phyloP scores from a whole-genome alignment of 176 grass and related monocot genomes.

The Eragrostis nindensis region DNA sequence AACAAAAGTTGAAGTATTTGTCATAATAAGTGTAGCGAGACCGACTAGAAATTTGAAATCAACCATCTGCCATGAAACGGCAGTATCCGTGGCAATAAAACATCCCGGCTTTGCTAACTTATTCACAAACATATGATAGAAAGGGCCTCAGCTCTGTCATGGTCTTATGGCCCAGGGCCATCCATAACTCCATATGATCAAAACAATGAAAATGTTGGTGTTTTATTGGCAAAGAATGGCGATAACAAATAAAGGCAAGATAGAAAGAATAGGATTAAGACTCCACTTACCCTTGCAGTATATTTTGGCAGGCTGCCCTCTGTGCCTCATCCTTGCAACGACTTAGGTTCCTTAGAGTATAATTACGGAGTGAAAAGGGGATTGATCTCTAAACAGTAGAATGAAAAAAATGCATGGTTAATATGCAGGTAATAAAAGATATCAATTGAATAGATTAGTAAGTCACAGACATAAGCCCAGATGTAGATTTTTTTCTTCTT shows the following conservation, averaged over 20 bases:
- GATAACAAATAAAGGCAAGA: slow-evolving; percentile 1
- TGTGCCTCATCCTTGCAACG: slow-evolving; percentile 84
- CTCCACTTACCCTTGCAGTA: slow-evolving; percentile 58
- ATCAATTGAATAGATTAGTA: not conserved
- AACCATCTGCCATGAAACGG: slow-evolving; percentile 17
- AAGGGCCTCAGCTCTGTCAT: not conserved
- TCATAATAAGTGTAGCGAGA: not conserved
- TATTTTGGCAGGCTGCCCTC: slow-evolving; percentile 58
- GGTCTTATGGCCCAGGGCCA: not conserved
- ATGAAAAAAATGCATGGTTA: slow-evolving; percentile 39
- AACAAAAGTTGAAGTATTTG: slow-evolving; percentile 13
- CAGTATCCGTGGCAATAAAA: slow-evolving; percentile 34
- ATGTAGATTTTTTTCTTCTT: not conserved
- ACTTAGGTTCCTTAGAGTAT: slow-evolving; percentile 65
- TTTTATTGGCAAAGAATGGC: slow-evolving; percentile 7
- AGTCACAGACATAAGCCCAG: slow-evolving; percentile 13
- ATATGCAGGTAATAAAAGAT: slow-evolving; percentile 36
- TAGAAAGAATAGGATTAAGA: not conserved
- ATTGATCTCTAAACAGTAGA: slow-evolving; percentile 64
- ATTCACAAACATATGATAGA: slow-evolving; percentile 21
- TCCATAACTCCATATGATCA: slow-evolving; percentile 4
- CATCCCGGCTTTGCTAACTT: not conserved
- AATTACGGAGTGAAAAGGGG: slow-evolving; percentile 77
- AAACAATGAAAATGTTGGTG: not conserved
- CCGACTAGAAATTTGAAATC: slow-evolving; percentile 28